phyloP scores from a whole-genome alignment of 768 basidiomycete genomes.

The Lentinula sp. region DNA sequence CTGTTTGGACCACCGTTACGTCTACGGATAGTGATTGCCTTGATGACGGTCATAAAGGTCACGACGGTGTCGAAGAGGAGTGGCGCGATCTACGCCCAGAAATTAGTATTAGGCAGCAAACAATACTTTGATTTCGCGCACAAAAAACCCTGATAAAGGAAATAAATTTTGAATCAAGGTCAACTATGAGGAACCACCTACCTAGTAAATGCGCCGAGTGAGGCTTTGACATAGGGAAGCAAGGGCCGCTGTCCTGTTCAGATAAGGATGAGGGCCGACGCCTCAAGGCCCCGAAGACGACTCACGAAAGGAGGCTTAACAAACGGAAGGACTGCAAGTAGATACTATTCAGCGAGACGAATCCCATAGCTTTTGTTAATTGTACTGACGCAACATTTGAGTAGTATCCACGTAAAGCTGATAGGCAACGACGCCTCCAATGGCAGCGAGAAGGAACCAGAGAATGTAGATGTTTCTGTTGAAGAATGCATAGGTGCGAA shows the following conservation, averaged over 20 bases:
- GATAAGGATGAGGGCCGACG: neutral
- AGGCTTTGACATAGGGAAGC: conserved; percentile 77
- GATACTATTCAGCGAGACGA: neutral
- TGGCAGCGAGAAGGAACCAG: conserved; percentile 53
- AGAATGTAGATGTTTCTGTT: conserved; percentile 69
- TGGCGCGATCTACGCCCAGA: conserved; percentile 58
- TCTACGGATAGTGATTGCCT: conserved; percentile 71
- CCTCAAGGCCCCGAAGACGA: conserved; percentile 5
- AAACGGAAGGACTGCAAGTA: conserved; percentile 52
- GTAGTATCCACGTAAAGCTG: conserved; percentile 76
- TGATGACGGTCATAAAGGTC: conserved; percentile 75
- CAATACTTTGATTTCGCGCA: conserved; percentile 15
- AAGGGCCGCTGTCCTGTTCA: conserved; percentile 52
- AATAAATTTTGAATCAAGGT: conserved; percentile 6
- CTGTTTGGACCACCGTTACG: conserved; percentile 73
- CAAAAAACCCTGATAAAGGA: conserved; percentile 43
- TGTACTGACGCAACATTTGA: conserved; percentile 59
- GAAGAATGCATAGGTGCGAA: conserved; percentile 84
- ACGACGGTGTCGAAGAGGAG: conserved; percentile 77
- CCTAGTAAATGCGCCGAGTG: conserved; percentile 80
- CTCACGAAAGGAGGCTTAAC: conserved; percentile 56
- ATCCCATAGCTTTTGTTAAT: neutral
- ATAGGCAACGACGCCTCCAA: conserved; percentile 72
- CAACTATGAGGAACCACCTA: conserved; percentile 23
- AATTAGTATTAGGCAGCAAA: neutral